phyloP scores from a whole-genome alignment of 306 rosid genomes.

The Ziziphus jujuba region DNA sequence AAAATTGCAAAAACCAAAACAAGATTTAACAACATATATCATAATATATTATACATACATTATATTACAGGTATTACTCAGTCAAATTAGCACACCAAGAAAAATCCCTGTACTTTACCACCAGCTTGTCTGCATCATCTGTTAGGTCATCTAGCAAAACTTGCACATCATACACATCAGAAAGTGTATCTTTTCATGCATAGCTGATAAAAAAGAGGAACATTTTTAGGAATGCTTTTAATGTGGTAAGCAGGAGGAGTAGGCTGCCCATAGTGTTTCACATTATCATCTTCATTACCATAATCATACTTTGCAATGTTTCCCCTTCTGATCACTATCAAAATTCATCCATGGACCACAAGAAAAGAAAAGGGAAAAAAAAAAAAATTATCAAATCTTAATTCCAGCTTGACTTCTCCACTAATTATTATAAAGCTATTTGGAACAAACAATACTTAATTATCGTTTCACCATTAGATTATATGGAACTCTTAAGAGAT shows the following conservation, averaged over 20 bases:
- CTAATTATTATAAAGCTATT: too few species aligned
- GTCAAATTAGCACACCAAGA: too few species aligned
- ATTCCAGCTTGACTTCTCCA: neutral
- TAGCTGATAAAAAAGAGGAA: conserved; percentile 69
- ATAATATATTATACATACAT: too few species aligned
- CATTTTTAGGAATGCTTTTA: conserved; percentile 56
- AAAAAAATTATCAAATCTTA: neutral
- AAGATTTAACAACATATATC: too few species aligned
- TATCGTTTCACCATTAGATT: neutral
- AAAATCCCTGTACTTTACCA: conserved; percentile 46
- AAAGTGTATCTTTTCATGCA: conserved; percentile 70
- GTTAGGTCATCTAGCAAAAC: conserved; percentile 45
- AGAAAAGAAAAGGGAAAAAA: neutral
- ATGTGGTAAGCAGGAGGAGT: conserved; percentile 71
- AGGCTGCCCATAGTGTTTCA: conserved; percentile 58
- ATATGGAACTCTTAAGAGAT: neutral
- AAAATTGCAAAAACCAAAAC: too few species aligned
- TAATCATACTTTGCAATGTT: conserved; percentile 65
- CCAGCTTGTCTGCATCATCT: conserved; percentile 59
- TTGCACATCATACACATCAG: conserved; percentile 66
- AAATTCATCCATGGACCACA: conserved; percentile 3
- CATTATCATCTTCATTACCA: conserved; percentile 38
- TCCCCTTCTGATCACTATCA: conserved; percentile 74
- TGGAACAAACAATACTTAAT: neutral
- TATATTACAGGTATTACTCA: too few species aligned